Evolutionary conservation across 1,284 basidiomycete species (phyloP), one percentile per base, ranked within the genome.

Genomic region (Waitea zeae): DNA sequence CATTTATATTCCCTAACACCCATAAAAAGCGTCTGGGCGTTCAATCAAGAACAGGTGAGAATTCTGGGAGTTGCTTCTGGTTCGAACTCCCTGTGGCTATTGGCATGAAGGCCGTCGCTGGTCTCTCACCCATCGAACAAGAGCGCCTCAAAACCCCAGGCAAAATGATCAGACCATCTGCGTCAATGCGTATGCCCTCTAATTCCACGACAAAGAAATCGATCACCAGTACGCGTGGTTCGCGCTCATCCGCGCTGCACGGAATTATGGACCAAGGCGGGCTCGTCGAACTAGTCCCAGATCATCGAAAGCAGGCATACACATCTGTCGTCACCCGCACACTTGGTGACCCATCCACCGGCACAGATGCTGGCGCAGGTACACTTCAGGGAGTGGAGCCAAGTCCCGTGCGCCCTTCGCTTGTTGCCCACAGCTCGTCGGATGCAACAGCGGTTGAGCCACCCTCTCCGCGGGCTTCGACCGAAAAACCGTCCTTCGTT

Each of bases 221-320:
- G 34, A 35, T 12, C 34, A 35, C 17, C 24, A 27, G 27, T 28
- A 12, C 12, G 14, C 17, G n/a, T 35, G 12, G 27, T 9, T 14
- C 24, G 18, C 20, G 19, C 19, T 33, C 3, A 36, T 14, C 34
- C 24, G 32, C 13, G 17, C 31, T 18, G 28, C 20, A 28, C 29
- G 31, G 37, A 14, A 2, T 18, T 33, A 22, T 35, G 24, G 29
- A 30, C 18, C 3, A 36, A 77, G 73, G 68, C 17, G 74, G 73
- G 3, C 55, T 63, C 27, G 70, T 77, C 11, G 74, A 78, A 49
- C 51, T 76, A 33, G 55, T 27, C 11, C 72, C 62, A 17, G 61
- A 61, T 30, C 54, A 57, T 24, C 56, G 56, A 20, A 57, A 57
- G 18, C 51, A 59, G 6, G 48, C 53, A n/a, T n/a, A n/a, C n/a